Evolutionary conservation across 257 asterid species (phyloP).

Genomic region (Cinchona pubescens): DNA sequence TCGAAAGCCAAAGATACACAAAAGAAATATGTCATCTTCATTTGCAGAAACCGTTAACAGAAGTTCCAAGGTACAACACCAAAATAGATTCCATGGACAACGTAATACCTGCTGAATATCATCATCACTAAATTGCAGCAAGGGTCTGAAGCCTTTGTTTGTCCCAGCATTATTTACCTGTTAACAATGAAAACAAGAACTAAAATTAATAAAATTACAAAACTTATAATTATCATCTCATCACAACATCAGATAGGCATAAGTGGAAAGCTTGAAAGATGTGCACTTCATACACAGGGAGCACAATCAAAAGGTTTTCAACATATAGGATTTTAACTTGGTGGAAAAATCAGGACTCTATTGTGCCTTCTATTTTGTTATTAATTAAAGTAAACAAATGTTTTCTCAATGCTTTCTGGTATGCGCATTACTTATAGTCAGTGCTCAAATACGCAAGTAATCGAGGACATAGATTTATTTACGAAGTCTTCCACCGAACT

Average conservation of each 20-base stretch:
- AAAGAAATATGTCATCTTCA: not conserved
- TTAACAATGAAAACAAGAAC: not conserved
- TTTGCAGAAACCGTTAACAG: not conserved
- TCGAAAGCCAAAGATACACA: not conserved
- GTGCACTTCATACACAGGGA: not conserved
- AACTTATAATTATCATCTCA: not conserved
- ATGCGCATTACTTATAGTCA: not conserved
- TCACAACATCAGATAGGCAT: not conserved
- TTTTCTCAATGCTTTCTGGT: not conserved
- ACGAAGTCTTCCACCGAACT: not conserved
- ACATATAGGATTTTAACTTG: not conserved
- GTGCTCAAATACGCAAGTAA: not conserved
- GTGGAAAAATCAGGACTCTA: not conserved
- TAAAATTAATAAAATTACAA: not conserved
- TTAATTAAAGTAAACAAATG: not conserved
- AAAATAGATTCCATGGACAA: not conserved
- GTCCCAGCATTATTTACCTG: conserved; percentile 97
- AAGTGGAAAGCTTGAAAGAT: not conserved
- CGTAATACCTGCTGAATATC: conserved; percentile 75
- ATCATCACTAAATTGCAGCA: conserved; percentile 71
- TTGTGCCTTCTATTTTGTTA: not conserved
- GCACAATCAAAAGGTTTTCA: not conserved
- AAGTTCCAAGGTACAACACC: not conserved
- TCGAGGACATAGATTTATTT: not conserved
- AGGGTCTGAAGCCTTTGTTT: conserved; percentile 97